phyloP scores from a whole-genome alignment of 192 early-diverging fungal species.

The Linnemannia exigua region DNA sequence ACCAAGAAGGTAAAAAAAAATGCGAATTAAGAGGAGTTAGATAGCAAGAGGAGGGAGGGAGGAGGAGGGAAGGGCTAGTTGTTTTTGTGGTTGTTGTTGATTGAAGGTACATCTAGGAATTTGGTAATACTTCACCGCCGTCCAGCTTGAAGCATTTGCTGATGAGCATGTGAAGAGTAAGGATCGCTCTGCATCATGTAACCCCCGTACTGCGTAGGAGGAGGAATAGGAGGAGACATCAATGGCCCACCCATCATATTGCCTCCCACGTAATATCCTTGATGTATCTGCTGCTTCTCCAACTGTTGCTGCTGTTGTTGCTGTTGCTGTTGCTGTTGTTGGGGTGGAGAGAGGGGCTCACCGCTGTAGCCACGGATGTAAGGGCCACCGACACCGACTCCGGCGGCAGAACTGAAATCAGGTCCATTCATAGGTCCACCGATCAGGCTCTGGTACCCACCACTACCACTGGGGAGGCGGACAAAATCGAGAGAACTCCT shows the following conservation, averaged over 20 bases:
- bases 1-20: too few species aligned
- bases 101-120: not conserved
- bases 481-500: constrained; percentile 14
- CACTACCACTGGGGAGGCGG: constrained; percentile 11
- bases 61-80: not conserved
- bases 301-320: constrained; percentile 11
- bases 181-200: constrained; percentile 23
- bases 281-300: constrained; percentile 19
- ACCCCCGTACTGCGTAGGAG: constrained; percentile 9
- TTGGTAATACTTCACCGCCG: constrained; percentile 28
- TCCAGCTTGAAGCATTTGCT: constrained; percentile 29
- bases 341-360: not conserved
- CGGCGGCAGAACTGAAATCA: not conserved
- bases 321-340: not conserved
- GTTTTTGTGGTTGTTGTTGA: not conserved
- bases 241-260: not conserved
- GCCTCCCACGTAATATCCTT: constrained; percentile 22
- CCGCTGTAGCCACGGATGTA: constrained; percentile 21
- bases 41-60: too few species aligned
- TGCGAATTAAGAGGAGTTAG: too few species aligned
- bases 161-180: constrained; percentile 22
- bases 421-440: not conserved
- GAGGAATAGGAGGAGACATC: not conserved
- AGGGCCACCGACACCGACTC: not conserved
- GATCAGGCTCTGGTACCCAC: constrained; percentile 21